Base-by-base conservation (phyloP, 1,139 yeast species). In the Maudiozyma humilis region DNA sequence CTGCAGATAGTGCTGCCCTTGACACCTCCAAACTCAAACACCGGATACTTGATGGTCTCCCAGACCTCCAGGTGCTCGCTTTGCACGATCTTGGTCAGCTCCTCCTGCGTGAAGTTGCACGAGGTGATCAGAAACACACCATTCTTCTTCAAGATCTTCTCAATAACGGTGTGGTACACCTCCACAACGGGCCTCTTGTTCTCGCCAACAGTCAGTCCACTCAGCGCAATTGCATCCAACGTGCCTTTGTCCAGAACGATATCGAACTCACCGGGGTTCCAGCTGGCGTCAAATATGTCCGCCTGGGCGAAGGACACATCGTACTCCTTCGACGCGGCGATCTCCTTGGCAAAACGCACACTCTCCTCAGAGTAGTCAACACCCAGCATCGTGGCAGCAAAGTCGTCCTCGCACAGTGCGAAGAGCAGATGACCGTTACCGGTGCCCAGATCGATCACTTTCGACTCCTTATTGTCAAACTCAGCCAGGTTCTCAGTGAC, bases 401-500 rank as follows among this genome's bases (percentile, higher is more conserved):
- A 70, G 14, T 77, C 79, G 59, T 82, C 88, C 38, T 84, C 79
- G 47, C 63, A 59, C 40, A 91, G 59, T 44, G 80, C 75, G 55
- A 89, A 85, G 37, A 91, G 62, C 38, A 91, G 67, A 60, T 88
- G 96, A 0, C 98, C 98, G 62, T 91, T 91, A 1, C 98, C 99
- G 0, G 97, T 88, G 1, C 99, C 99, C 38, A 91, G 66, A 64
- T 91, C 98, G 19, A 88, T 64, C 43, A 87, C 71, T 2, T 60
- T 68, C 12, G 70, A 61, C 3, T 60, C 57, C 3, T 51, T 41
- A 18, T 67, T 59, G 1, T 52, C 45, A 14, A 54, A 42, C 29
- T 64, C 53, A 3, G 66, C 73, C 2, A 67, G 49, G 43, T 71
- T 66, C 1, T 70, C 72, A 16, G 67, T 62, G 16, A 87, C 60